Evolutionary conservation across 495 filamentous ascomycete genomes (phyloP), one percentile per base, ranked within the genome.

Genomic region (Daldinia decipiens): DNA sequence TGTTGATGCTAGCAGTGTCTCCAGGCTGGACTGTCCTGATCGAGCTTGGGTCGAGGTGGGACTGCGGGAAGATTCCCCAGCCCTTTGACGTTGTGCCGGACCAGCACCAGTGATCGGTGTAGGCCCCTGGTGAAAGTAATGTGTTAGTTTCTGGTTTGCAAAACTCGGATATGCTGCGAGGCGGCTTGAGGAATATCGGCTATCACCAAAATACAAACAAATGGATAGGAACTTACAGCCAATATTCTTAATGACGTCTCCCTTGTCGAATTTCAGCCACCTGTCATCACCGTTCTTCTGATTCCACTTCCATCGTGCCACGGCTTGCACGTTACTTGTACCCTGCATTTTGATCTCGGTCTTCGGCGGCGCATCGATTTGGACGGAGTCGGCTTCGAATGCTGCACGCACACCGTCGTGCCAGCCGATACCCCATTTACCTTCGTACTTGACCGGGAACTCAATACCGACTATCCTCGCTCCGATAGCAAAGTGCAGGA

Each of bases 91-190:
- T 84, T 5, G 75, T 76, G 24, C 84, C 84, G 0, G 81, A 79
- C 82, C 82, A 85, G 70, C 83, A 85, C 84, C 84, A 86, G 40
- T 84, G 80, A 36, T 84, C 79, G 8, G 56, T 59, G 39, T 78
- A 74, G 1, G 69, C 66, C 68, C 74, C 80, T 82, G 45, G 3
- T 24, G 53, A 26, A 15, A 17, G 17, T 21, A 15, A 26, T 15
- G n/a, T 24, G 34, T 59, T n/a, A 66, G 62, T 39, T 40, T 34
- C 15, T 63, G 15, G 7, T 24, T 26, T 29, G 0, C 9, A 47
- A 11, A 24, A 1, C 19, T 13, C 8, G 19, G 43, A 47, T 17
- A 21, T 7, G n/a, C n/a, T n/a, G 3, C n/a, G 32, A 34, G 9
- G 32, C 8, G 11, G 8, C 32, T 11, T 12, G 9, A 34, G 2